phyloP scores from a whole-genome alignment of 2,329 filamentous ascomycete species.

The Hymenoscyphus fructigenus region DNA sequence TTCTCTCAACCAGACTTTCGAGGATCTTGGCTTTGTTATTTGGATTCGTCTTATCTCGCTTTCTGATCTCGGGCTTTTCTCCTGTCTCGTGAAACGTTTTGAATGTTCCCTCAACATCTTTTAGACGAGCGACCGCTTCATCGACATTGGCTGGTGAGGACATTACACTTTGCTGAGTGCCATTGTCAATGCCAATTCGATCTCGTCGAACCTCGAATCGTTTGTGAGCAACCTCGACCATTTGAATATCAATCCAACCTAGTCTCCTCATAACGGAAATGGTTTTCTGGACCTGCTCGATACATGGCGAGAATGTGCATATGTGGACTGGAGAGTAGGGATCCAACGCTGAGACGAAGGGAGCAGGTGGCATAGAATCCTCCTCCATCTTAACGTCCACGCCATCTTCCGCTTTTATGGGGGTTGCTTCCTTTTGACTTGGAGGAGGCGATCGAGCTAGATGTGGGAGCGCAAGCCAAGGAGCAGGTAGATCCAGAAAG shows the following conservation, averaged over 20 bases:
- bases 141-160: slow-evolving; percentile 68
- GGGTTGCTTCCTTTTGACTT: slow-evolving; percentile 13
- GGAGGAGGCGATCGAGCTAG: slow-evolving; percentile 56
- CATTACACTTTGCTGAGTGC: slow-evolving; percentile 55
- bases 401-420: background rate
- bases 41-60: slow-evolving; percentile 37
- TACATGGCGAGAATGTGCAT: slow-evolving; percentile 95
- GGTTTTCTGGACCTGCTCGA: slow-evolving; percentile 90
- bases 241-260: slow-evolving; percentile 89
- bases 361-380: slow-evolving; percentile 17
- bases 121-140: slow-evolving; percentile 73
- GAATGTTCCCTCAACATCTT: slow-evolving; percentile 69
- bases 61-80: slow-evolving; percentile 31
- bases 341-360: slow-evolving; percentile 65
- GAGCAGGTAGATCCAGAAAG: slow-evolving; percentile 78
- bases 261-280: slow-evolving; percentile 75
- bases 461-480: slow-evolving; percentile 76
- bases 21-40: slow-evolving; percentile 36
- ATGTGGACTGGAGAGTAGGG: slow-evolving; percentile 71
- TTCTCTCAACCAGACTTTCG: slow-evolving; percentile 41
- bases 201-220: slow-evolving; percentile 82
- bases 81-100: slow-evolving; percentile 57
- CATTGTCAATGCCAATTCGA: slow-evolving; percentile 66
- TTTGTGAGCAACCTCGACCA: slow-evolving; percentile 83
- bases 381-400: slow-evolving; percentile 14